Base-by-base conservation (phyloP, 352 stramenopile genomes). In the Globisporangium irregulare region DNA sequence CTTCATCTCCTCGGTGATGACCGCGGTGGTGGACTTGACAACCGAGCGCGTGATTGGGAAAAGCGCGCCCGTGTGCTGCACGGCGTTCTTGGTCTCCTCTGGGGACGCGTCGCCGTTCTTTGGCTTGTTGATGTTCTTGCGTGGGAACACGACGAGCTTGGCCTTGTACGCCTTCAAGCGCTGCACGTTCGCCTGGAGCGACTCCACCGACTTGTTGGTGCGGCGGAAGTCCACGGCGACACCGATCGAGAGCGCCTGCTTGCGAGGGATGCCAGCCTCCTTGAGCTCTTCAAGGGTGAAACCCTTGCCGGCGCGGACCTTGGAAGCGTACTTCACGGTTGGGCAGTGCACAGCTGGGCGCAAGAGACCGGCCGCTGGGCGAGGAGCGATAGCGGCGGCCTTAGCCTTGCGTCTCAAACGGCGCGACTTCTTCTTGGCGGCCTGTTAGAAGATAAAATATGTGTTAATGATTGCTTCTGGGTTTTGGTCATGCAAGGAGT, bases 271-370 rank as follows among this genome's bases (percentile, higher is more conserved):
- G 66, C 96, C 97, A 74, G 97, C 98, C 67, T 93, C 95, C 90
- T 99, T 99, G 59, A 99, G 83, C 90, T 99, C 98, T 72, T 98
- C 96, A 63, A 99, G 82, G 63, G 97, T 99, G 87, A 99, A 99
- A 68, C 98, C 98, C 79, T 97, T 97, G 72, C 98, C 98, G 38
- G 98, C 89, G 79, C 97, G 94, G 53, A 98, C 85, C 91, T 99
- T 99, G 59, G 94, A 98, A 69, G 94, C 98, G 84, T 99, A 99
- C 82, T 98, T 97, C 75, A 97, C 84, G 64, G 98, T 99, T 65
- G 93, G 97, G 87, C 97, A 99, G 82, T 99, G 97, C 65, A 99
- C 98, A 46, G 96, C 89, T 62, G 98, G 98, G 67, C 97, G 90
- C 64, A 99, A 87, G 41, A 98, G 87, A 87, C 96, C 93, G 79